Conservation (phyloP, 305 asterid species). For the Fraxinus nigra region DNA sequence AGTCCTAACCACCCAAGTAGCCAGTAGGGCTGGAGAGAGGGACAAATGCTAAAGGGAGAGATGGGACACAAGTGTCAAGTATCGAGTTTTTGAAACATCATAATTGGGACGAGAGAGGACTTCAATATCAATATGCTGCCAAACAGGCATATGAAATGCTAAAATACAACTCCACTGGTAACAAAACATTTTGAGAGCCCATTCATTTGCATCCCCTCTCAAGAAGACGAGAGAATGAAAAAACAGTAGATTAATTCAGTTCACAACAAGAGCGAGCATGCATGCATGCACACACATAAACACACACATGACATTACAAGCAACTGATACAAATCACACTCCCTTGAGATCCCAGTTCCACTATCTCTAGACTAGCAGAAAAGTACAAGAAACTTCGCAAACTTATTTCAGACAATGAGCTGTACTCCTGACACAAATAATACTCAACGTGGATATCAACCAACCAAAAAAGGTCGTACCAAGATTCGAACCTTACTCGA, state of each 20-base stretch:
- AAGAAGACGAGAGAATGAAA: not conserved
- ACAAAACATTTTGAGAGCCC: not conserved
- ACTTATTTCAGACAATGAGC: not conserved
- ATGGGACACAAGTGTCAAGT: not conserved
- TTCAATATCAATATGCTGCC: not conserved
- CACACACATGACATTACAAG: not conserved
- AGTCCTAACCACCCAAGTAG: not conserved
- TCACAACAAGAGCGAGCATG: not conserved
- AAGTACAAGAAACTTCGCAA: not conserved
- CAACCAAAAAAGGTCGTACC: conserved; percentile 3
- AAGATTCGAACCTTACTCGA: not conserved
- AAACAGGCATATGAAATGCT: not conserved
- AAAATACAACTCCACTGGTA: not conserved
- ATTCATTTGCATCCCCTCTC: not conserved
- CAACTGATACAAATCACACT: conserved; percentile 14
- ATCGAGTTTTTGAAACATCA: not conserved
- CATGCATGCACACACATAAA: not conserved
- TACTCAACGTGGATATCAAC: conserved; percentile 6
- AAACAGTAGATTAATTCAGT: not conserved
- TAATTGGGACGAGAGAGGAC: not conserved
- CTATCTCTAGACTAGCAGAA: not conserved
- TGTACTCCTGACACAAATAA: not conserved
- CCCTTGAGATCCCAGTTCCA: not conserved
- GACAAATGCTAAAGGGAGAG: not conserved
- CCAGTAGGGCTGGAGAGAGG: not conserved